A percentile compares a stretch with the other conserved stretches of the same genome.
Evolutionary conservation across 2,329 filamentous ascomycete species (phyloP).

Genomic region (Fusarium goolgardi): DNA sequence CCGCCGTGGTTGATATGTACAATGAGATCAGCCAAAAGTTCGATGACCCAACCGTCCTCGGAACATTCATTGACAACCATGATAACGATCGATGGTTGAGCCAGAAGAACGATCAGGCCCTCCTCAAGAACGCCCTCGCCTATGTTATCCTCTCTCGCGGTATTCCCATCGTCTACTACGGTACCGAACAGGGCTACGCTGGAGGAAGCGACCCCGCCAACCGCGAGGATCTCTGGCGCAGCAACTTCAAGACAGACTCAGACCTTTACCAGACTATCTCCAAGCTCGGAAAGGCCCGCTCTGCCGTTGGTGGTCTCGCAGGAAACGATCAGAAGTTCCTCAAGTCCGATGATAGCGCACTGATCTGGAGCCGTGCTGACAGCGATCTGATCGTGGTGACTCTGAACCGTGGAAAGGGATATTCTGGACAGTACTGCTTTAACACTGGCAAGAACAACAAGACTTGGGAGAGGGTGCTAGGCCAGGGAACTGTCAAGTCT

Average conservation of each 20-base stretch:
- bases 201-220: conserved; percentile 61
- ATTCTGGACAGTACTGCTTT: conserved; percentile 26
- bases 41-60: conserved; percentile 43
- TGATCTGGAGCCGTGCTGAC: conserved; percentile 32
- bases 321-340: conserved; percentile 33
- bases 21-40: conserved; percentile 52
- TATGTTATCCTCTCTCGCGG: conserved; percentile 71
- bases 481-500: conserved; percentile 11
- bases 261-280: conserved; percentile 37
- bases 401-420: conserved; percentile 19
- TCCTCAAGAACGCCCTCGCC: conserved; percentile 70
- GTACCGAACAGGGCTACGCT: conserved; percentile 71
- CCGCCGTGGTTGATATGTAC: conserved; percentile 55
- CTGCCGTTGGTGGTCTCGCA: conserved; percentile 12
- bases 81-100: conserved; percentile 66
- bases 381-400: conserved; percentile 31
- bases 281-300: conserved; percentile 26
- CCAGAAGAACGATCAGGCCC: conserved; percentile 62
- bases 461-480: conserved; percentile 32
- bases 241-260: conserved; percentile 54
- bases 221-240: conserved; percentile 70
- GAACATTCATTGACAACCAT: conserved; percentile 69
- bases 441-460: conserved; percentile 28
- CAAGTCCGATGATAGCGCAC: conserved; percentile 8
- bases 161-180: conserved; percentile 73